phyloP scores from a whole-genome alignment of 257 asterid species.

The Solanum pimpinellifolium region DNA sequence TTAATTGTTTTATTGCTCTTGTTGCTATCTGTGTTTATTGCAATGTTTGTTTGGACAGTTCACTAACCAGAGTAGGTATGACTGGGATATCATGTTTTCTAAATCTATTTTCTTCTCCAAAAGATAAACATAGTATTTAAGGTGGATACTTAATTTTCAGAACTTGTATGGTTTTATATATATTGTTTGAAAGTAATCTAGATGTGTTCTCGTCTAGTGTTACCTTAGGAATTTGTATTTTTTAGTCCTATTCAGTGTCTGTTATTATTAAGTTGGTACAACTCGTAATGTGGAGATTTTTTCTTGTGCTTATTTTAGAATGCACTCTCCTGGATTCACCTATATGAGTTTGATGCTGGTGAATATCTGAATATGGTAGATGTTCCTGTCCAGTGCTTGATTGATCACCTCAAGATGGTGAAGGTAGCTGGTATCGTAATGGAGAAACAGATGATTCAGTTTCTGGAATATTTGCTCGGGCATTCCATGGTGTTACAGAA shows the following conservation, averaged over 20 bases:
- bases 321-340: neutral
- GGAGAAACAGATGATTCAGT: neutral
- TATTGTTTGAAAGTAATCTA: neutral
- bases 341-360: conserved; percentile 1
- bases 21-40: neutral
- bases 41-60: neutral
- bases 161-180: neutral
- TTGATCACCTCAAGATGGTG: neutral
- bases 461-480: neutral
- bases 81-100: neutral
- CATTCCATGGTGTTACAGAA: neutral
- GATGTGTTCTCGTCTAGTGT: neutral
- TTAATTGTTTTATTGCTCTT: neutral
- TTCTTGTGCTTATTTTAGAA: neutral
- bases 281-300: neutral
- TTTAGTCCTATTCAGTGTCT: neutral
- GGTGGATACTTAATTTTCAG: neutral
- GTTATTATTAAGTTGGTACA: neutral
- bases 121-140: neutral
- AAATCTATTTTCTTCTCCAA: neutral
- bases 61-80: neutral
- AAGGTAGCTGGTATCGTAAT: neutral
- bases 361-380: neutral
- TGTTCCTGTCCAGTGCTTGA: neutral
- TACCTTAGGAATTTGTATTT: neutral